Conservation (phyloP, 2,329 filamentous ascomycete species). For the Chrysoporthe deuterocubensis region DNA sequence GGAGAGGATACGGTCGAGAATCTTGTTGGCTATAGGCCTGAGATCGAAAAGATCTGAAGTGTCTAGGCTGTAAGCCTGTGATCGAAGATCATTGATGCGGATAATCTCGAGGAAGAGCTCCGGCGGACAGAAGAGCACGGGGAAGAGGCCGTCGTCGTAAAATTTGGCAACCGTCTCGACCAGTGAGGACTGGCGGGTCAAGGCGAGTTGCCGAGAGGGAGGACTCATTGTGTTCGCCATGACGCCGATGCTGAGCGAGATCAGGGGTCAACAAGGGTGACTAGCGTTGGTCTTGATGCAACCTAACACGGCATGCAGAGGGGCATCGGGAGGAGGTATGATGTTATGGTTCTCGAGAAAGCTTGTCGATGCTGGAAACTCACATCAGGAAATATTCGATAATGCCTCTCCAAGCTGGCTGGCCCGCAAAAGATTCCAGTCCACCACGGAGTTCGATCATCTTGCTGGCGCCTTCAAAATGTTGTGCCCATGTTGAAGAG, state of each 20-base stretch:
- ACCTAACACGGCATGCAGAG: neutral
- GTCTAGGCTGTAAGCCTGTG: conserved; percentile 20
- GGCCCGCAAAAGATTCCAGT: neutral
- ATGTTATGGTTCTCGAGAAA: no score
- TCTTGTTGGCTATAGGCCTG: conserved; percentile 2
- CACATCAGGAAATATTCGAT: conserved; percentile 9
- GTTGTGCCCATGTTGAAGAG: conserved; percentile 17
- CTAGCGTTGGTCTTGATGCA: neutral
- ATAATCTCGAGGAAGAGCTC: conserved; percentile 40
- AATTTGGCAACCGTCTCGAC: conserved; percentile 34
- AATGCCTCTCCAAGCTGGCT: neutral
- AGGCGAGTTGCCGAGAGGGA: conserved; percentile 38
- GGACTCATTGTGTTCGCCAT: conserved; percentile 42
- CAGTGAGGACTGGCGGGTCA: conserved; percentile 34
- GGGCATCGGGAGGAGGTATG: neutral
- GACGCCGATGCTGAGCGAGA: conserved; percentile 34
- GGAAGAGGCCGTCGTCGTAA: conserved; percentile 29
- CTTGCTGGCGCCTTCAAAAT: conserved; percentile 27
- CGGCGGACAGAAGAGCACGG: conserved; percentile 39
- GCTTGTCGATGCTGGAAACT: neutral
- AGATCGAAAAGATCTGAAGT: neutral
- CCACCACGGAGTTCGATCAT: conserved; percentile 21
- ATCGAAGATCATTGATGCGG: conserved; percentile 42
- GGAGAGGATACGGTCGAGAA: conserved; percentile 35
- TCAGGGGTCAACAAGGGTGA: conserved; percentile 23